These are phyloP conservation scores for Serendipita sp. DNA, from an alignment of 1,284 basidiomycete species.

Conservation along the genomic window DNA sequence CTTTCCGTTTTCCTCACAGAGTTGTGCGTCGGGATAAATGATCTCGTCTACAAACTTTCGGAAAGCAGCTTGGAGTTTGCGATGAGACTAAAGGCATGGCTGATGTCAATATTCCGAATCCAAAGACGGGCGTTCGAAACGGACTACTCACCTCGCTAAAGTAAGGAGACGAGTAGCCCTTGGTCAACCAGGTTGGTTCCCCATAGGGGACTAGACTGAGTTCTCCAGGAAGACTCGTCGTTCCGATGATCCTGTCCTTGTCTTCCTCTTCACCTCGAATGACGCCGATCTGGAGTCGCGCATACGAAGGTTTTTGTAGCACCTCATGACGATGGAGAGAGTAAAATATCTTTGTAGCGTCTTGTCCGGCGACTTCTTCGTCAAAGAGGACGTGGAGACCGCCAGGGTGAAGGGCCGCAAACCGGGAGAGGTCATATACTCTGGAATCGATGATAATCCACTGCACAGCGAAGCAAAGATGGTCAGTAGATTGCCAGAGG, in stretches of 20 bases:
- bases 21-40: constrained; percentile 34
- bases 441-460: constrained; percentile 56
- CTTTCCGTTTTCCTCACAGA: constrained; percentile 65
- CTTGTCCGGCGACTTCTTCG: constrained; percentile 50
- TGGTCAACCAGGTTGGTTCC: constrained; percentile 71
- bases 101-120: not conserved
- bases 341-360: constrained; percentile 77
- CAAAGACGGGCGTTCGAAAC: not conserved
- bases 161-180: constrained; percentile 72
- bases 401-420: constrained; percentile 52
- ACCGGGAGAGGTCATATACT: constrained; percentile 52
- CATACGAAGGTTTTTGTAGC: constrained; percentile 58
- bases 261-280: constrained; percentile 40
- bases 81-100: constrained; percentile 24
- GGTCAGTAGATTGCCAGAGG: not conserved
- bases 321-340: constrained; percentile 71
- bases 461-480: constrained; percentile 15
- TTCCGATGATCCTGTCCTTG: constrained; percentile 36
- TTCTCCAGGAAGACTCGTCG: constrained; percentile 36
- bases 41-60: constrained; percentile 41
- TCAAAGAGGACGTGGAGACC: constrained; percentile 42
- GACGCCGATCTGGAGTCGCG: constrained; percentile 52
- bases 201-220: constrained; percentile 66
- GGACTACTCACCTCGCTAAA: constrained; percentile 48
- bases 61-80: constrained; percentile 28